Base-by-base conservation (phyloP, 495 filamentous ascomycete genomes). In the Aspergillus coremiiformis region DNA sequence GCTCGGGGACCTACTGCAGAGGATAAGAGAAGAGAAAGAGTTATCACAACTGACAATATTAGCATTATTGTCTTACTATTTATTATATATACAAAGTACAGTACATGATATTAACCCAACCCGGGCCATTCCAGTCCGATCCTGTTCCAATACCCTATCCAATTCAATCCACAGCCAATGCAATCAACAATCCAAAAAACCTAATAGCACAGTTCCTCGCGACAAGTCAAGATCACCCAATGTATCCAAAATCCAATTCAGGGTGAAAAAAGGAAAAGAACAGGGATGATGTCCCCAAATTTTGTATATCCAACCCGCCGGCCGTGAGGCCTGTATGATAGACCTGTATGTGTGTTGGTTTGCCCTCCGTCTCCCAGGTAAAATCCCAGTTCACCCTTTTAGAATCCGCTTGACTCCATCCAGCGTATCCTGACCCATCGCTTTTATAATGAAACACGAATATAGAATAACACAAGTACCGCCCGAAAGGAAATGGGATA, bases 181-280 rank as follows among this genome's bases (percentile, higher is more conserved):
- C 60, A 50, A 56, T 11, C 32, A 59, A 49, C 26, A 60, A 57
- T 42, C 56, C 57, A 54, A 17, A 58, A 54, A 17, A 50, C 49
- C 23, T 54, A 44, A 60, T 54, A 53, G 47, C 47, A 57, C 43
- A 58, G 51, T 56, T 27, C 48, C 54, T 32, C 19, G 29, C 15
- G 35, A 45, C 17, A 45, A 45, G 27, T 44, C 21, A 35, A 52
- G 14, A 20, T 27, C 21, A 33, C 19, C 17, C 27, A 32, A 47
- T 33, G n/a, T 35, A 21, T 35, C 26, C 26, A 33, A 30, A 21
- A 47, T 15, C n/a, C 12, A 32, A 27, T 9, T 20, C 26, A 47
- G 44, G 44, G 27, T 33, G 27, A 35, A 7, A 35, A 33, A 47
- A 49, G 35, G 33, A 22, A 49, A 39, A 26, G 17, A 15, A 29